phyloP scores from a whole-genome alignment of 441 rosid species.

The Gossypium schwendimanii region DNA sequence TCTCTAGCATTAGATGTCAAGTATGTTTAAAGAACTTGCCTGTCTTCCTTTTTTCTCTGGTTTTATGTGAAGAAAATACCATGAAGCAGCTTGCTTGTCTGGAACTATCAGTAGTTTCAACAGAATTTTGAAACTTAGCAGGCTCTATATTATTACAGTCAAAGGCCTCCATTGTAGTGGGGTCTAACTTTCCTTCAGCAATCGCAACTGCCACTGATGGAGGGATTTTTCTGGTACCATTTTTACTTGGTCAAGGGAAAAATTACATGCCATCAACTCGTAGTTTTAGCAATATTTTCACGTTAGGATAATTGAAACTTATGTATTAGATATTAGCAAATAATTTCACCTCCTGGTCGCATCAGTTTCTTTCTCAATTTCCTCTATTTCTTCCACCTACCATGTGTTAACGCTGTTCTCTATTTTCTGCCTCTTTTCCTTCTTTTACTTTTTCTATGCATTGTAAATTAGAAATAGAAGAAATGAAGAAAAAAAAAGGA shows the following conservation, averaged over 20 bases:
- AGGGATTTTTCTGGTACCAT: conserved; percentile 50
- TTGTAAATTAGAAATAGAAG: neutral
- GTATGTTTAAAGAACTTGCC: conserved; percentile 25
- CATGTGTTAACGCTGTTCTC: neutral
- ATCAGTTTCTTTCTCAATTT: neutral
- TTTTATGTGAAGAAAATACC: conserved; percentile 22
- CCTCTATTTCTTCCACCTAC: neutral
- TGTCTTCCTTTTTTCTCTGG: conserved; percentile 18
- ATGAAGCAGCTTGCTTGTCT: conserved; percentile 25
- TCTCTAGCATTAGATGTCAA: neutral
- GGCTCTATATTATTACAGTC: conserved; percentile 25
- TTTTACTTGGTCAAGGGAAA: conserved; percentile 31
- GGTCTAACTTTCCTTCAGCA: conserved; percentile 69
- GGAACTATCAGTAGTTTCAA: conserved; percentile 18
- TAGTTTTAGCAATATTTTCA: neutral
- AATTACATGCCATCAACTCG: neutral
- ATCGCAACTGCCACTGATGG: conserved; percentile 63
- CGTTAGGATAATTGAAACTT: neutral
- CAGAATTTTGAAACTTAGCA: conserved; percentile 14
- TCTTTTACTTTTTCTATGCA: neutral
- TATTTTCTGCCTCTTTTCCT: neutral
- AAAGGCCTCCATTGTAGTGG: conserved; percentile 60
- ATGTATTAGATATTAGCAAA: neutral
- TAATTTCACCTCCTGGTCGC: neutral
- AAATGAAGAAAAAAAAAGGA: conserved; percentile 30